These are phyloP conservation scores for Kodamaea laetipori DNA, from an alignment of 805 yeast genomes.

Conservation along the genomic window DNA sequence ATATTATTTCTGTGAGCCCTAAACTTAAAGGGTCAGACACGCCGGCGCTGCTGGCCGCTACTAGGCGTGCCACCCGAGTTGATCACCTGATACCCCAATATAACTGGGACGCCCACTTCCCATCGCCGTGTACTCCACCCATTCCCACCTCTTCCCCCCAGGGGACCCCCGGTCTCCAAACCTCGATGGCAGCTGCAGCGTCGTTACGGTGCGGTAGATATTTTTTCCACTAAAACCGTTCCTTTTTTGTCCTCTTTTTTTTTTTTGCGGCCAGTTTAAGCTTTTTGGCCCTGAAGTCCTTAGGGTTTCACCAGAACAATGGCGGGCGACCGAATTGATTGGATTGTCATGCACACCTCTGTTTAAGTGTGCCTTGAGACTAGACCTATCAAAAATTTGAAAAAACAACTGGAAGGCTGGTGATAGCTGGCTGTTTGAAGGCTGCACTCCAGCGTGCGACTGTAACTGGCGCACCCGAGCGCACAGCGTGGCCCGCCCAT, in stretches of 20 bases:
- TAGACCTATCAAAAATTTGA: neutral
- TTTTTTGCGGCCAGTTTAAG: neutral
- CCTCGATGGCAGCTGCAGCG: too few relatives aligned
- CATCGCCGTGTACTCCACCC: too few relatives aligned
- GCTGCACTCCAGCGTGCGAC: neutral
- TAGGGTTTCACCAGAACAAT: slow-evolving; percentile 2
- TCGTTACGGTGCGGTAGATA: neutral
- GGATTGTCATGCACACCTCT: slow-evolving; percentile 6
- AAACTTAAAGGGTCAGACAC: too few relatives aligned
- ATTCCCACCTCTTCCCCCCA: too few relatives aligned
- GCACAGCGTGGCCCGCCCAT: neutral
- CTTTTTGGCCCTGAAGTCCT: neutral
- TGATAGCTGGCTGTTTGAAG: too few relatives aligned
- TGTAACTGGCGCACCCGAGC: neutral
- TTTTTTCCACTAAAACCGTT: neutral
- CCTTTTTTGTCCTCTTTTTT: neutral
- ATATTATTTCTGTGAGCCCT: too few relatives aligned
- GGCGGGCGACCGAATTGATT: slow-evolving; percentile 3
- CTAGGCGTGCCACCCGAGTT: too few relatives aligned
- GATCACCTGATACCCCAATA: too few relatives aligned
- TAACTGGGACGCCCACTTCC: too few relatives aligned
- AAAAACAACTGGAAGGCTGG: too few relatives aligned
- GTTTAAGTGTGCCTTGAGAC: slow-evolving; percentile 2
- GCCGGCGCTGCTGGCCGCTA: too few relatives aligned
- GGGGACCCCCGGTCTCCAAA: too few relatives aligned